Evolutionary conservation across 257 asterid genomes (phyloP).

Genomic region (Nicotiana benthamiana): DNA sequence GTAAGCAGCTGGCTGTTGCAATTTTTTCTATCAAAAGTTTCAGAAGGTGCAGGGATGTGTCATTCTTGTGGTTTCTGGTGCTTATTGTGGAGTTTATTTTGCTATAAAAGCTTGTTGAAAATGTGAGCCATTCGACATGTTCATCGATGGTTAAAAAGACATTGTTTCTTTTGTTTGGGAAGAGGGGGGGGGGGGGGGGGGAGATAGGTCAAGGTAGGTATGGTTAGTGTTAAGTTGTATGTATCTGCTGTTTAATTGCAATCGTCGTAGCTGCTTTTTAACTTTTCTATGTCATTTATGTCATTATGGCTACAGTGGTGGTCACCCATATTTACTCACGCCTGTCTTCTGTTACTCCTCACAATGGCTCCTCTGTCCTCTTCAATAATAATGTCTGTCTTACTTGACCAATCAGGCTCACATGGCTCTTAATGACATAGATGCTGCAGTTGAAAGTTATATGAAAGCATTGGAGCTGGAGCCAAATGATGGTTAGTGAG

Average conservation of each 20-base stretch:
- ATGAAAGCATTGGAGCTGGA: constrained; percentile 81
- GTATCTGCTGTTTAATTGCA: neutral
- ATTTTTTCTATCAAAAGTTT: neutral
- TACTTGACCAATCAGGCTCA: constrained; percentile 53
- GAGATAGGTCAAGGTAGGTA: neutral
- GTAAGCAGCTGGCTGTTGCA: neutral
- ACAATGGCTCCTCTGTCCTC: neutral
- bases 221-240: neutral
- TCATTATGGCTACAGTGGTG: neutral
- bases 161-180: neutral
- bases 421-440: constrained; percentile 82
- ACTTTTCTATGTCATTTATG: neutral
- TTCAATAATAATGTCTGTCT: neutral
- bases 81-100: neutral
- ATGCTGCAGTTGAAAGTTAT: constrained; percentile 87
- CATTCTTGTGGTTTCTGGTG: neutral
- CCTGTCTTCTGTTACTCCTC: neutral
- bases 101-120: neutral
- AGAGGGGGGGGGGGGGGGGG: neutral
- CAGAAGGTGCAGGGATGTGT: neutral
- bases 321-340: neutral
- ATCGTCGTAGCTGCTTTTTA: neutral
- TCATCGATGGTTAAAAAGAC: neutral
- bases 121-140: neutral
- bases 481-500: constrained; percentile 79